Base-by-base conservation (phyloP, 371 early-diverging fungal genomes). In the Mortierella sp. region DNA sequence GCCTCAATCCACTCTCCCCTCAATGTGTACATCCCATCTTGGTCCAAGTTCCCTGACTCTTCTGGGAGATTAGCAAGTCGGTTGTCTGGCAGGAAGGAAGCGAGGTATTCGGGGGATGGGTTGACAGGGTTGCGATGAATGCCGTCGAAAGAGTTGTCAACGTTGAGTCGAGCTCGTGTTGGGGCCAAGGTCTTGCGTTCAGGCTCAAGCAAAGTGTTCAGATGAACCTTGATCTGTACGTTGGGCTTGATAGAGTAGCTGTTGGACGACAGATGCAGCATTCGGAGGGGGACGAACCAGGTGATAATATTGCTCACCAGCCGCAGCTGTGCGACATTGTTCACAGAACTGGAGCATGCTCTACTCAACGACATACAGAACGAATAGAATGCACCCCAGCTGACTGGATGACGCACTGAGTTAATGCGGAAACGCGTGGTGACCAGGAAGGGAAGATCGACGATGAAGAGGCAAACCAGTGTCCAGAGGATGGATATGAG, bases 1-100 rank as follows among this genome's bases (percentile, higher is more conserved):
- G 80, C 87, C 58, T 86, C 82, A 56, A 86, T 82, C 87, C 87
- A 86, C 21, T 86, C 87, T 3, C 87, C 87, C 35, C 48, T 48
- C 43, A 86, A 21, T 8, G 73, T 75, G 46, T 77, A 86, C n/a
- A 80, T 77, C 12, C 82, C 82, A 55, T 86, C 87, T 8, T 32
- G 27, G 27, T 71, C 74, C 43, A 79, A 51, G 1, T 29, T 35
- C 35, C 87, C 87, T 49, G 87, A 82, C 54, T 86, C 87, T 56
- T 86, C 87, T 21, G 87, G 87, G 43, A 86, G 76, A 41, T 86
- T 86, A 10, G 82, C 77, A 7, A 75, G 58, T 14, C 72, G 32
- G 29, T 43, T n/a, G 68, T 70, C 58, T 11, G 83, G 80, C 48
- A 86, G 24, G 58, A 86, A 82, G 2, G 87, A 86, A 3, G 68